Conservation (phyloP, 2,329 filamentous ascomycete species). For the Botrytis paeoniae region DNA sequence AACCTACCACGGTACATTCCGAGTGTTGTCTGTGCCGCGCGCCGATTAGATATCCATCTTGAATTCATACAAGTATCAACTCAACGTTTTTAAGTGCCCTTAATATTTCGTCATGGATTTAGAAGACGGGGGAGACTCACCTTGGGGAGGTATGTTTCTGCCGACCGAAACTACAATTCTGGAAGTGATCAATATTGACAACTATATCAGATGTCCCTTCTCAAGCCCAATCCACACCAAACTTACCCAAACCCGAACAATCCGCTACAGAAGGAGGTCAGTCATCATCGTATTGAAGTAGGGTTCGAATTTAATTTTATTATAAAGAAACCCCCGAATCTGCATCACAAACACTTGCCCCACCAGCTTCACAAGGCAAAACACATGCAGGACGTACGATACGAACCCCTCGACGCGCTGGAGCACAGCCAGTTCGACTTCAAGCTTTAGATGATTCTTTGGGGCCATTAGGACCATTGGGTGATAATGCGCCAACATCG, state of each 20-base stretch:
- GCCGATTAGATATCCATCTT: slow-evolving; percentile 5
- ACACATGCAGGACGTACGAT: slow-evolving; percentile 32
- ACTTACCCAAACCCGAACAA: slow-evolving; percentile 29
- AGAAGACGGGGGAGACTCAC: slow-evolving; percentile 45
- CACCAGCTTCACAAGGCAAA: slow-evolving; percentile 21
- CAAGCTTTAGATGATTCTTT: slow-evolving; percentile 73
- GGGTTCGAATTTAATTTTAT: slow-evolving; percentile 8
- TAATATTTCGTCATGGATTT: slow-evolving; percentile 41
- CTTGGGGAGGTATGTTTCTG: slow-evolving; percentile 44
- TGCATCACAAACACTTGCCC: slow-evolving; percentile 21
- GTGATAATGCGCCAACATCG: slow-evolving; percentile 43
- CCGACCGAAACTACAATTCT: neutral
- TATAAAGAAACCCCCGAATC: slow-evolving; percentile 28
- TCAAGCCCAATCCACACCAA: slow-evolving; percentile 38
- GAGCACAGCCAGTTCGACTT: slow-evolving; percentile 73
- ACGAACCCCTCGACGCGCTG: slow-evolving; percentile 54
- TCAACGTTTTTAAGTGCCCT: neutral
- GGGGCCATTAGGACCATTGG: slow-evolving; percentile 70
- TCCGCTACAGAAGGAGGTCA: slow-evolving; percentile 28
- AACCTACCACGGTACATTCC: slow-evolving; percentile 6
- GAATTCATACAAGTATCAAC: neutral
- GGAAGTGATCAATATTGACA: slow-evolving; percentile 21
- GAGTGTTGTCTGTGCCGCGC: neutral
- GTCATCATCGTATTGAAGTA: neutral
- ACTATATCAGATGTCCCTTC: slow-evolving; percentile 42